A percentile compares a stretch with the other conserved stretches of the same genome.
phyloP scores from a whole-genome alignment of 495 filamentous ascomycete species.

The Hypoxylon lienhwacheense region DNA sequence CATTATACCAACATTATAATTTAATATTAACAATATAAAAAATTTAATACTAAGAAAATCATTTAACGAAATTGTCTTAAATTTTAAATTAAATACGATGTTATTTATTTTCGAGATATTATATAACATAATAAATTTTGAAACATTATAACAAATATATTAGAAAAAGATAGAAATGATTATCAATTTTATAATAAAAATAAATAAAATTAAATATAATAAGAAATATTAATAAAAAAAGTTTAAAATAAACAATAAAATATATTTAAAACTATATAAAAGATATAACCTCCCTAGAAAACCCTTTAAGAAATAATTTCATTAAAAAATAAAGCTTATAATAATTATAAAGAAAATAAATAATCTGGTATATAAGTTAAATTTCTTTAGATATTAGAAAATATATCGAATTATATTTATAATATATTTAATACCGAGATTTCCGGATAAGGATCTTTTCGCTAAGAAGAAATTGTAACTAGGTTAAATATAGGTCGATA shows the following conservation, averaged over 20 bases:
- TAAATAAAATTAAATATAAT: background rate
- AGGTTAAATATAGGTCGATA: too few species aligned
- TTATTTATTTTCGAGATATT: background rate
- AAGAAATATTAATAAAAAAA: background rate
- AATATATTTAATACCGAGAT: background rate
- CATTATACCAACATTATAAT: constrained; percentile 2
- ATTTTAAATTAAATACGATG: background rate
- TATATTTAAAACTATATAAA: constrained; percentile 3
- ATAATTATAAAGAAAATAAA: background rate
- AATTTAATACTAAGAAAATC: background rate
- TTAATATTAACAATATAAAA: constrained; percentile 5
- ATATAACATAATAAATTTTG: background rate
- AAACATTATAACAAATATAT: background rate
- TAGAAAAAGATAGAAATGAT: background rate
- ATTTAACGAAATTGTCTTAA: constrained; percentile 2
- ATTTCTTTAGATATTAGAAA: background rate
- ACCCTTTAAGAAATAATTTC: background rate
- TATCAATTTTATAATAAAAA: background rate
- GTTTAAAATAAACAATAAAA: background rate
- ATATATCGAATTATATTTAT: background rate
- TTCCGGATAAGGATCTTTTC: background rate
- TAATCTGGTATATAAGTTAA: background rate
- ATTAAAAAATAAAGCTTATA: background rate
- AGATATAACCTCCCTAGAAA: constrained; percentile 3
- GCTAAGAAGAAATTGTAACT: too few species aligned